A percentile compares a stretch with the other conserved stretches of the same genome.
Conservation (phyloP, 129 eudicot species). For the Chrysanthemum lavandulifolium region DNA sequence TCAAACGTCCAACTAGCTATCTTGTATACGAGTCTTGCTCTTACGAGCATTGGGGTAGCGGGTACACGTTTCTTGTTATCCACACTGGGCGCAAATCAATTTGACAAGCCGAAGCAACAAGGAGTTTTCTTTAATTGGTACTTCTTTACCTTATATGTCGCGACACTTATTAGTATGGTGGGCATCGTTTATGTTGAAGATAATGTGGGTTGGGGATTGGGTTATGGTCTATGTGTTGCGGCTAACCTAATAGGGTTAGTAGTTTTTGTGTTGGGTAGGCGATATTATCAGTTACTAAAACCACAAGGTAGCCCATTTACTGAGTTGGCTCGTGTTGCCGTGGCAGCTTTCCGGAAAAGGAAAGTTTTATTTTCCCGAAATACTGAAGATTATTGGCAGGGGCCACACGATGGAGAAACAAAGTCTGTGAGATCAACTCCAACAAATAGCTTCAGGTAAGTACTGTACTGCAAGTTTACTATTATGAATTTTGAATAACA, state of each 20-base stretch:
- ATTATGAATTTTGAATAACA: neutral
- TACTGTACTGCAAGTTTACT: neutral
- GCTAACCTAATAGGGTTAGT: conserved; percentile 41
- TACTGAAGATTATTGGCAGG: conserved; percentile 37
- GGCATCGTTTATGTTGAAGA: conserved; percentile 48
- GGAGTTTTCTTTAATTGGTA: conserved; percentile 48
- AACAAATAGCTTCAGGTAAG: conserved; percentile 45
- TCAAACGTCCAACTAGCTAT: conserved; percentile 33
- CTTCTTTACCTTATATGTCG: conserved; percentile 35
- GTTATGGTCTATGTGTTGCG: conserved; percentile 37
- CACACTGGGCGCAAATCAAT: conserved; percentile 51
- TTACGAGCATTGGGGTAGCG: conserved; percentile 38
- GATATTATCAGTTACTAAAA: conserved; percentile 32
- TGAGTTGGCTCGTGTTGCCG: conserved; percentile 35
- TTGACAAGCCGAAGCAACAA: conserved; percentile 30
- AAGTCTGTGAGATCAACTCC: conserved; percentile 30
- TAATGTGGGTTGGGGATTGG: conserved; percentile 48
- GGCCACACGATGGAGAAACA: conserved; percentile 1
- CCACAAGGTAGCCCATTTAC: conserved; percentile 49
- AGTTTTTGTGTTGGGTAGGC: conserved; percentile 39
- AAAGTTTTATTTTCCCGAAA: conserved; percentile 22
- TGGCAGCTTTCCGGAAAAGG: conserved; percentile 42
- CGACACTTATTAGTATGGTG: conserved; percentile 29
- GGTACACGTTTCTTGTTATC: conserved; percentile 49
- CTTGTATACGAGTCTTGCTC: conserved; percentile 30